Conservation (phyloP, 805 yeast species). For the Grigorovia humatica region DNA sequence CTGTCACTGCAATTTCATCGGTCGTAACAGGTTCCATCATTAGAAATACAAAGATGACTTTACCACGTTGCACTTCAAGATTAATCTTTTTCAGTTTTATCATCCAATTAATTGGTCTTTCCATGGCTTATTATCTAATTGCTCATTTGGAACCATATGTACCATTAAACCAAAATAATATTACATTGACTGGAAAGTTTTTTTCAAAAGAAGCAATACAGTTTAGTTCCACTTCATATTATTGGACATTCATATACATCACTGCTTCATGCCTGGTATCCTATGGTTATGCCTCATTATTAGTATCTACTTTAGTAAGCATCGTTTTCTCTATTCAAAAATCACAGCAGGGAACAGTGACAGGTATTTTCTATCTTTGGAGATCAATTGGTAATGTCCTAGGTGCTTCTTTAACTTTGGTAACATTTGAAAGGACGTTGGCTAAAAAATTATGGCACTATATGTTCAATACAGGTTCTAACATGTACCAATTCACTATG, state of each 20-base stretch:
- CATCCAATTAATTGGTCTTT: constrained; percentile 17
- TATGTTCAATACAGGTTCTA: constrained; percentile 14
- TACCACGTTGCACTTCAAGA: constrained; percentile 23
- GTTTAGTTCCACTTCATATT: constrained; percentile 10
- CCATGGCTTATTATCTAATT: constrained; percentile 11
- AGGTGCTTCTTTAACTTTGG: constrained; percentile 36
- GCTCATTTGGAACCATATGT: constrained; percentile 14
- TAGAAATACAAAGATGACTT: constrained; percentile 26
- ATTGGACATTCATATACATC: constrained; percentile 26
- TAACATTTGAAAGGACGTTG: constrained; percentile 29
- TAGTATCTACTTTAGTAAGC: constrained; percentile 49
- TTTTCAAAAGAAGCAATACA: constrained; percentile 1
- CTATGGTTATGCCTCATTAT: constrained; percentile 43
- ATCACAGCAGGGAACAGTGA: constrained; percentile 38
- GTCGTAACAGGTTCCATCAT: constrained; percentile 41
- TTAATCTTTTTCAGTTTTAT: constrained; percentile 15
- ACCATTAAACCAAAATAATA: not conserved
- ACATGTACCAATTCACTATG: constrained; percentile 12
- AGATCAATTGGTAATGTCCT: constrained; percentile 39
- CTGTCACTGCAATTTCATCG: constrained; percentile 44
- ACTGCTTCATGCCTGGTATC: constrained; percentile 30
- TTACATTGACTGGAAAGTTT: constrained; percentile 1
- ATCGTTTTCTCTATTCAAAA: constrained; percentile 37
- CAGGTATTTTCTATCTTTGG: constrained; percentile 41
- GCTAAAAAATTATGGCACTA: constrained; percentile 25